phyloP scores from a whole-genome alignment of 768 basidiomycete species.

The Piloderma croceum region DNA sequence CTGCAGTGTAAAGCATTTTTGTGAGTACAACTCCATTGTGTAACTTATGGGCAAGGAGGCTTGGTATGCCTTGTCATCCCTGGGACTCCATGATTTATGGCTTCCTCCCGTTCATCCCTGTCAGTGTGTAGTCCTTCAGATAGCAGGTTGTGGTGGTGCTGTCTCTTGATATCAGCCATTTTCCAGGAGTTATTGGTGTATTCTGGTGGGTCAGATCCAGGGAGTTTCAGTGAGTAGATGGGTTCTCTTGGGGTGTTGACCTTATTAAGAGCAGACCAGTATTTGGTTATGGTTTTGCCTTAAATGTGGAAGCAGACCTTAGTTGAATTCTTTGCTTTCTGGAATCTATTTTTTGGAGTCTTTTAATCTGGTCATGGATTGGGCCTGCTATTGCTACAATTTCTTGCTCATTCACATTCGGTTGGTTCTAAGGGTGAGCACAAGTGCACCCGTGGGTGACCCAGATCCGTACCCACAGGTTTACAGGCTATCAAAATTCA shows the following conservation, averaged over 20 bases:
- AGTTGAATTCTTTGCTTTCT: constrained; percentile 1
- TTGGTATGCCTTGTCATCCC: not conserved
- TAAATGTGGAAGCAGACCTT: constrained; percentile 8
- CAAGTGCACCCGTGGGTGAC: no score
- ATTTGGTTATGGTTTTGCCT: constrained; percentile 15
- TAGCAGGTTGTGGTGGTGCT: constrained; percentile 28
- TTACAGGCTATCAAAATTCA: no score
- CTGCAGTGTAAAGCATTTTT: no score
- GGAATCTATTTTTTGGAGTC: not conserved
- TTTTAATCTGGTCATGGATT: constrained; percentile 3
- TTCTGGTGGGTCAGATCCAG: not conserved
- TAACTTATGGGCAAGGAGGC: no score
- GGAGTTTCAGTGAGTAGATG: constrained; percentile 10
- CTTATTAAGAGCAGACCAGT: constrained; percentile 15
- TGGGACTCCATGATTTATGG: not conserved
- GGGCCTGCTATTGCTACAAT: not conserved
- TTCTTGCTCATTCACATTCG: not conserved
- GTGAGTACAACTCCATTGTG: no score
- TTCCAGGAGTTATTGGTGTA: constrained; percentile 17
- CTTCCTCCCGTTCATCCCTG: not conserved
- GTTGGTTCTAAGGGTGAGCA: constrained; percentile 1
- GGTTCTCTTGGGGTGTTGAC: constrained; percentile 10
- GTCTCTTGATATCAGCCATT: constrained; percentile 29
- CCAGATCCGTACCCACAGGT: no score
- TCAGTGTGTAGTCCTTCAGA: not conserved